A percentile compares a stretch with the other conserved stretches of the same genome.
These are phyloP conservation scores for Aspergillus aculeatinus DNA, from an alignment of 2,329 filamentous ascomycete species.

Conservation along the genomic window DNA sequence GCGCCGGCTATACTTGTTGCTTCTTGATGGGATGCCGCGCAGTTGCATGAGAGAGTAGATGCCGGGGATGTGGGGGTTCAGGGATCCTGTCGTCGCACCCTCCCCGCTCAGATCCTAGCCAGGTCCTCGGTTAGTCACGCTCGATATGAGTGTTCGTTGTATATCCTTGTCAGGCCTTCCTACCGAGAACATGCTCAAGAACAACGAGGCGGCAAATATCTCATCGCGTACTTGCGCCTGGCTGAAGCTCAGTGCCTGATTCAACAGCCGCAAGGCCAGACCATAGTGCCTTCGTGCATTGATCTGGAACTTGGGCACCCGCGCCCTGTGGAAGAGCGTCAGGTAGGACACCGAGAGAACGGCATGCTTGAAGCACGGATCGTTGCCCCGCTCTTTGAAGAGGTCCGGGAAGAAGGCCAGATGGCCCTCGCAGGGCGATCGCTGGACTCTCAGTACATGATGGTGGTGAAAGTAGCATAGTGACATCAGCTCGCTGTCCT, in stretches of 20 bases:
- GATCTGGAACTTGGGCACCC: neutral
- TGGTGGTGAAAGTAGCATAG: conserved; percentile 2
- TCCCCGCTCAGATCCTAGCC: neutral
- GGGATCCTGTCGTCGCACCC: neutral
- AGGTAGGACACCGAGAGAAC: conserved; percentile 1
- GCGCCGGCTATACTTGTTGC: neutral
- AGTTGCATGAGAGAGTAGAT: conserved; percentile 4
- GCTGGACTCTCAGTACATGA: neutral
- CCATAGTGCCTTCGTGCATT: conserved; percentile 3
- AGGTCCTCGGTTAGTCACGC: neutral
- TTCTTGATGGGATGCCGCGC: neutral
- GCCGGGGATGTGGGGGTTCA: conserved; percentile 2
- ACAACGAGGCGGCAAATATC: neutral
- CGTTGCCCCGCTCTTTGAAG: neutral
- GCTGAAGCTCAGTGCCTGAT: neutral
- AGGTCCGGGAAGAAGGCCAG: conserved; percentile 2
- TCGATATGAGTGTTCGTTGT: neutral
- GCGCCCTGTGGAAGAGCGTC: neutral
- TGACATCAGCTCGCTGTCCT: neutral
- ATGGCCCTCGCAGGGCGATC: conserved; percentile 1
- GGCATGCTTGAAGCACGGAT: neutral
- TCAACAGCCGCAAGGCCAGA: neutral
- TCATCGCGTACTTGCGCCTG: neutral
- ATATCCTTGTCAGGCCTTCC: no score
- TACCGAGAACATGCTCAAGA: conserved; percentile 4